Percentiles rank a stretch among this genome's conserved stretches.
These are phyloP conservation scores for Pholiota conissans DNA, from an alignment of 768 basidiomycete genomes.

Conservation along the genomic window DNA sequence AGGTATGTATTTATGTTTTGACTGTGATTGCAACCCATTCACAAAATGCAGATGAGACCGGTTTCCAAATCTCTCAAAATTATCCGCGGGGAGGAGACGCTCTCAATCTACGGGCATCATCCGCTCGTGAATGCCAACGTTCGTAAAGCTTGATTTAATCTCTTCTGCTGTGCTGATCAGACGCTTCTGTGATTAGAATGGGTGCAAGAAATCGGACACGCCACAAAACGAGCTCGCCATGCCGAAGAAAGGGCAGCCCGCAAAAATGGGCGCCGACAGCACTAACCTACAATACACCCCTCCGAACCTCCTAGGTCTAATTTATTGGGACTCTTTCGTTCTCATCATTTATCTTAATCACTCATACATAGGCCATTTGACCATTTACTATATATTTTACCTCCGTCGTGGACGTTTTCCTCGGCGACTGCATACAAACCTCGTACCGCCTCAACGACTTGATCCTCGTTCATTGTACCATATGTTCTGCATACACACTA, in stretches of 20 bases:
- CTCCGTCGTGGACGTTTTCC: neutral
- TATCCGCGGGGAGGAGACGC: conserved; percentile 77
- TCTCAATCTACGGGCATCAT: conserved; percentile 58
- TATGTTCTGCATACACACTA: neutral
- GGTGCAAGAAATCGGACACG: conserved; percentile 38
- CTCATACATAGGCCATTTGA: neutral
- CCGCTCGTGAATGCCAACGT: conserved; percentile 58
- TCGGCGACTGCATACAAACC: neutral
- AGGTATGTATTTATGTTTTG: conserved; percentile 35
- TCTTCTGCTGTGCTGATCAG: neutral
- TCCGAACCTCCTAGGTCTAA: neutral
- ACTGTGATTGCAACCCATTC: neutral
- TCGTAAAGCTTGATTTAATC: conserved; percentile 12
- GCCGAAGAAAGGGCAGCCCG: conserved; percentile 41
- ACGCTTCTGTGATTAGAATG: conserved; percentile 25
- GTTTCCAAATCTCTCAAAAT: conserved; percentile 64
- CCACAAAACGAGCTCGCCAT: conserved; percentile 42
- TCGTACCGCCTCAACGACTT: neutral
- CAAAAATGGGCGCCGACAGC: conserved; percentile 19
- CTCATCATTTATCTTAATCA: neutral
- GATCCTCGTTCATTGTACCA: conserved; percentile 1
- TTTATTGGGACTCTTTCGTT: neutral
- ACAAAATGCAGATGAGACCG: conserved; percentile 55
- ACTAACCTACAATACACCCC: neutral
- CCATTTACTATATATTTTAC: neutral